A percentile compares a stretch with the other conserved stretches of the same genome.
Conservation (phyloP, 139 green algal genomes). For the Volvox reticuliferus region DNA sequence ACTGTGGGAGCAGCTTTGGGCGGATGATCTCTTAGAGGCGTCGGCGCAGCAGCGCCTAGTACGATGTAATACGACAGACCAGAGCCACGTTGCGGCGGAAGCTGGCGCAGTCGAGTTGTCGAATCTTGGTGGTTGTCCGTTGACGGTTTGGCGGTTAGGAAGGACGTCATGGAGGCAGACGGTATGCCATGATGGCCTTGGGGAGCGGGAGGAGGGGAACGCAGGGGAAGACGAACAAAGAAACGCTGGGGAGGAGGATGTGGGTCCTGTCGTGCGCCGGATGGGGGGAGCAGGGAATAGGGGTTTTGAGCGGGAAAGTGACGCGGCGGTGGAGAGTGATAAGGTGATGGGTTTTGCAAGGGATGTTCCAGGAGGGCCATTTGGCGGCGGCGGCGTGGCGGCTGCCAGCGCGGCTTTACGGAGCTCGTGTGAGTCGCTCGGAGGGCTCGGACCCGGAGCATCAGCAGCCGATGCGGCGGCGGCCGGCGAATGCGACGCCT, state of each 20-base stretch:
- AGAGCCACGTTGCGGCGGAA: not conserved
- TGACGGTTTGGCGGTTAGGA: not conserved
- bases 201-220: not conserved
- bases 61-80: not conserved
- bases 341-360: not conserved
- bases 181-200: not conserved
- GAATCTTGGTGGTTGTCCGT: not conserved
- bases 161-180: not conserved
- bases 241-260: not conserved
- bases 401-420: not conserved
- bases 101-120: not conserved
- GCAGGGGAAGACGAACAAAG: not conserved
- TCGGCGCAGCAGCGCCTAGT: not conserved
- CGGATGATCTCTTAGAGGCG: constrained; percentile 53
- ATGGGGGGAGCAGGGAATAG: too few species aligned
- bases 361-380: not conserved
- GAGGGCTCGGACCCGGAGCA: too few species aligned
- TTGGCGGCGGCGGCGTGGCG: not conserved
- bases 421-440: too few species aligned
- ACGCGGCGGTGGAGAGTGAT: not conserved
- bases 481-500: too few species aligned
- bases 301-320: too few species aligned
- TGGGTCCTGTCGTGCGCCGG: too few species aligned
- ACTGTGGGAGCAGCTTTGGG: constrained; percentile 77
- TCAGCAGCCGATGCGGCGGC: too few species aligned